Base-by-base conservation (phyloP, 73 alveolate genomes). In the Loxodes magnus region DNA sequence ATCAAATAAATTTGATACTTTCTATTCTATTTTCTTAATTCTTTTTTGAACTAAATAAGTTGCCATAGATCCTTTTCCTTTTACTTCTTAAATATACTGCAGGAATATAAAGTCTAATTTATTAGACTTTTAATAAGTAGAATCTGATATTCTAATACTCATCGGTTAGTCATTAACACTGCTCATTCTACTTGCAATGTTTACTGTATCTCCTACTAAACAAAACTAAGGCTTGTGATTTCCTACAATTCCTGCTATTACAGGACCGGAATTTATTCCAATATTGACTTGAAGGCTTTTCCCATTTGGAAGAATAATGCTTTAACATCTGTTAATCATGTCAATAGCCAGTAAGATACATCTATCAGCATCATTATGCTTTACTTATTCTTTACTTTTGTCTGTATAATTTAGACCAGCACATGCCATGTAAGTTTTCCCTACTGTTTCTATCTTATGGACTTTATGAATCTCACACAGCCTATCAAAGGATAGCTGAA, bases 231-330 rank as follows among this genome's bases (percentile, higher is more conserved):
- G 99, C 38, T 86, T 78, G 56, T 88, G 96, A 27, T 72, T 84
- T 7, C 99, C 99, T 7, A 94, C 94, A 26, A 92, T 98, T 5
- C 98, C 99, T 5, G 97, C 89, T 24, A 92, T 79, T 4, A 91
- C 98, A 41, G 85, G 71, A 14, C 99, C 99, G 29, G 91, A 72
- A 58, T 93, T 94, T 43, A 93, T 79, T 17, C 99, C 99, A 4
- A 92, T 87, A 76, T 85, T 88, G 12, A 92, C 94, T 33, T 16
- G 0, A 12, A 33, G 14, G 10, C 14, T 33, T 33, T 33, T 16
- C 14, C 43, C 43, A 33, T 12, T 33, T 33, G 10, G 10, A 33
- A 33, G 43, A 33, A n/a, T n/a, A 0, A 33, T 16, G 14, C 14
- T 12, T 33, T 33, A 12, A 33, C 10, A 16, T 16, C 43, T 33